Evolutionary conservation across 116 monocot genomes (phyloP).

Genomic region (Papilionanthe hybrid): DNA sequence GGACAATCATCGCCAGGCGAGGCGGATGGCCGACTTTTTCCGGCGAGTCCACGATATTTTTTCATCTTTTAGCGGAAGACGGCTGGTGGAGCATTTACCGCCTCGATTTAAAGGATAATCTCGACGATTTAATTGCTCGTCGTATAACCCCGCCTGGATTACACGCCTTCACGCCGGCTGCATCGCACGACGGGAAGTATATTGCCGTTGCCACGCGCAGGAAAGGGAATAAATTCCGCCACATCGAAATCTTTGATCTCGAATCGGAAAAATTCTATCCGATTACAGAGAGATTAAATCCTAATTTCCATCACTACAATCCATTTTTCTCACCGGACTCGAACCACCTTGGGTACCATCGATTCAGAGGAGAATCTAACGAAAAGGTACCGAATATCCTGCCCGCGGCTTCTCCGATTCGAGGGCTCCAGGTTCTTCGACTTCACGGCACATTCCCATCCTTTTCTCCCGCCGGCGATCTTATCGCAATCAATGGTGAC

Average conservation of each 20-base stretch:
- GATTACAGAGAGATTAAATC: conserved; percentile 47
- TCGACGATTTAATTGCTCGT: not conserved
- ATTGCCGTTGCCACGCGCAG: conserved; percentile 78
- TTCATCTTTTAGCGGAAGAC: conserved; percentile 65
- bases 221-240: conserved; percentile 37
- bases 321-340: conserved; percentile 64
- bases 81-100: conserved; percentile 94
- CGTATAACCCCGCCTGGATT: conserved; percentile 76
- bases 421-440: conserved; percentile 40
- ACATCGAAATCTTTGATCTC: conserved; percentile 81
- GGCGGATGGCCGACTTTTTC: conserved; percentile 84
- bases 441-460: conserved; percentile 53
- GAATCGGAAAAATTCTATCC: conserved; percentile 35
- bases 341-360: conserved; percentile 56
- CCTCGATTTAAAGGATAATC: conserved; percentile 25
- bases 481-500: conserved; percentile 52
- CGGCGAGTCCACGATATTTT: conserved; percentile 60
- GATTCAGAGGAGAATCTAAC: conserved; percentile 52
- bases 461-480: conserved; percentile 44
- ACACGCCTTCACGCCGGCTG: conserved; percentile 85
- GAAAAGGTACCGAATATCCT: conserved; percentile 27
- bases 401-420: conserved; percentile 26
- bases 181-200: conserved; percentile 34
- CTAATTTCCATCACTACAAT: conserved; percentile 74
- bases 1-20: conserved; percentile 19